Base-by-base conservation (phyloP, 202 grass and related monocot species). In the Dendrocalamus latiflorus region DNA sequence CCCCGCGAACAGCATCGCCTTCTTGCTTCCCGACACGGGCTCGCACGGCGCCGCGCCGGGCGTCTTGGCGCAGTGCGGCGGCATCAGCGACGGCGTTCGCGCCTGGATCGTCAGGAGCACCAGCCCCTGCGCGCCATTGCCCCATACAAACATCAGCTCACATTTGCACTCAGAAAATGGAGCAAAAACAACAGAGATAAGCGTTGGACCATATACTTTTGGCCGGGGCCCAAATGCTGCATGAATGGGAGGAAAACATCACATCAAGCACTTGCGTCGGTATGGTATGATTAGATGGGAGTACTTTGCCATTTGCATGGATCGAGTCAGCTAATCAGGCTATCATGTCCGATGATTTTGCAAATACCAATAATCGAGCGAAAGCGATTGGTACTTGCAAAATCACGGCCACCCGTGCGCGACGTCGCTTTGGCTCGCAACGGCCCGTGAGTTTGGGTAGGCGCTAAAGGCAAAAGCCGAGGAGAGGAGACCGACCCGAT, bases 21-120 rank as follows among this genome's bases (percentile, higher is more conserved):
- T 90, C 83, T 91, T 83, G 0, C 72, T 21, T 1, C 86, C 88
- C 2, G 89, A 63, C 41, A 88, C 63, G 0, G 85, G 74, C 21
- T 66, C 47, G 88, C 93, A 98, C 5, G 70, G 21, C 1, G 28
- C 9, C 33, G 54, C 20, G 2, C 26, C 48, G 2, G 30, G 28
- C 0, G 1, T 6, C 58, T 18, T 42, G 24, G 10, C 0, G 83
- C 93, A 98, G 18, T 21, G 11, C 8, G 87, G 60, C 5, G 95
- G 95, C 88, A 90, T 91, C 24, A 93, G 87, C 33, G 83, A 82
- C 2, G 89, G 41, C 7, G 80, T 77, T 22, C 85, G 78, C 71
- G 95, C 95, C 87, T 98, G 95, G 15, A 93, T 56, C 26, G 87
- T 92, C 64, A 98, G 93, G 36, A 98, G 59, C 43, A 98, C 87